Base-by-base conservation (phyloP, 129 eudicot genomes). In the Flaveria robusta region DNA sequence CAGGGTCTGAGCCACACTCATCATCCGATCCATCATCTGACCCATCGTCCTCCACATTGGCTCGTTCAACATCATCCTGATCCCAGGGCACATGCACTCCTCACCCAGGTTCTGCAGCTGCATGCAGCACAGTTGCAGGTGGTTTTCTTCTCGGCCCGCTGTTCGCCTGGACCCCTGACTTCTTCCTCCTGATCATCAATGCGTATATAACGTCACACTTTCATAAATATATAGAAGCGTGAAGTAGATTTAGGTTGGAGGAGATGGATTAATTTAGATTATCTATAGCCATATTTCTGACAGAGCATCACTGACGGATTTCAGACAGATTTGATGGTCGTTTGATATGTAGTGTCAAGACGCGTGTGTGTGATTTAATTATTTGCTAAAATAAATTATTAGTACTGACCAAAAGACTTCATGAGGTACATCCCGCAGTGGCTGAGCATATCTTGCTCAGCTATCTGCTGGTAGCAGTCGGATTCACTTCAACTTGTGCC, bases 381-480 rank as follows among this genome's bases (percentile, higher is more conserved):
- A 37, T 37, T 3, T 37, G 7, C 1, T 0, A 37, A 3, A 4
- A 37, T 1, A 3, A 37, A 37, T 3, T 4, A 37, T 37, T 37
- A 4, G 7, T 37, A 6, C 42, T 3, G 42, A 24, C 20, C n/a
- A 12, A 24, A 24, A 24, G 27, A 24, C 27, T 24, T 19, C 1
- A 18, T 34, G 19, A 81, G 58, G 58, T 81, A 75, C 81, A 60
- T 81, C 69, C 20, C 24, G n/a, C 85, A 81, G 24, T 81, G 85
- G 73, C 14, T 46, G 27, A 75, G 85, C 83, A 64, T 66, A 50
- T 52, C 46, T 52, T 66, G 72, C 27, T 71, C 18, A 12, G 27
- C 26, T 70, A 75, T 16, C 74, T 52, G 62, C 64, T 49, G 11
- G 10, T 29, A 11, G 62, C 81, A 71, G 66, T 1, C 51, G 10